Evolutionary conservation across 768 basidiomycete species (phyloP), one percentile per base, ranked within the genome.

Genomic region (Suillus clintonianus): DNA sequence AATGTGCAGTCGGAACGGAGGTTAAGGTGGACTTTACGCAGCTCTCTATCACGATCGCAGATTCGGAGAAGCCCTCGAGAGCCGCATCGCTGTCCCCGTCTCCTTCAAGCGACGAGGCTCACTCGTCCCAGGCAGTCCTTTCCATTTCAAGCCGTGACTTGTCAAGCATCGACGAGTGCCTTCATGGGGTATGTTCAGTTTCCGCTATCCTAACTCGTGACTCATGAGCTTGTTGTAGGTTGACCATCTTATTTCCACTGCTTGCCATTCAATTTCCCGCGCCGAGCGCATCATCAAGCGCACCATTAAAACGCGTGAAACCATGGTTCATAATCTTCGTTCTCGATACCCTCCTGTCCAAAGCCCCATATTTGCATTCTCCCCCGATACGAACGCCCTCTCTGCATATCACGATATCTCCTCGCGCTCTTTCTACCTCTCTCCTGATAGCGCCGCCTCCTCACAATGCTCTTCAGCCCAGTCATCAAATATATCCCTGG

Each of bases 141-240:
- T 81, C 79, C 41, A 81, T 82, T 8, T 85, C 84, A 1, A 79
- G 80, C 51, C 83, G 83, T 41, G 90, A 91, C 69, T 74, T 92
- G 39, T 77, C 79, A 11, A 77, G 76, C 39, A 86, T 91, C 56
- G 80, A 83, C 41, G 82, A 85, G 50, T 82, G 79, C 61, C 76
- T 90, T 66, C 76, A 79, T 60, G 77, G 81, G 62, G 89, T 90
- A 73, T 74, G 81, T 73, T 61, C 53, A 9, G 57, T 64, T 64
- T 64, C 66, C 50, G 30, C 41, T 13, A 15, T 67, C 58, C 30
- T 37, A 30, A 30, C 58, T 62, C 54, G 63, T 22, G 17, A 65
- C 57, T 60, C 7, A 63, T 62, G 22, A 68, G 43, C 42, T 47
- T 24, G 30, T 67, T 61, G 55, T 37, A 89, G 86, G 85, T 85